Base-by-base conservation (phyloP, 2,329 filamentous ascomycete species). In the Beauveria rudraprayagi region DNA sequence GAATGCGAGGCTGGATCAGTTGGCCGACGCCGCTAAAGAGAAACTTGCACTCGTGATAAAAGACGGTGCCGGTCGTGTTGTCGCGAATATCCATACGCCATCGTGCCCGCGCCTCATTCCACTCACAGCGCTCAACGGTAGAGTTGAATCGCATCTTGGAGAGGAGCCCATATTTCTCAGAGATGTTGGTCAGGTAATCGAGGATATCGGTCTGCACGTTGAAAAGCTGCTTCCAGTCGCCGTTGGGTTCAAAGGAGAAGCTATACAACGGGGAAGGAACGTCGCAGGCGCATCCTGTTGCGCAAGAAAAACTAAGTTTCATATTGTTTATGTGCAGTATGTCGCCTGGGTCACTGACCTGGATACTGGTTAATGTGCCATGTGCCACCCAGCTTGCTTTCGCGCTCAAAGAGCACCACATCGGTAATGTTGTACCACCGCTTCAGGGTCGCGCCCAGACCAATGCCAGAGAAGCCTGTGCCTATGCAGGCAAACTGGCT, bases 331-430 rank as follows among this genome's bases (percentile, higher is more conserved):
- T 3, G 5, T 11, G 9, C 6, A 6, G 10, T n/a, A n/a, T 24
- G 11, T 28, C 5, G 17, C 19, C 8, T n/a, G 9, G 14, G 2
- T 5, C 6, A 5, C 56, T 69, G 72, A 69, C 81, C 81, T 10
- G 82, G 85, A 69, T 88, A 88, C 37, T 77, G 75, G 68, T 87
- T 88, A 50, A 79, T 79, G 70, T 78, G 79, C 86, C 86, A 89
- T 1, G 85, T 87, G 8, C 86, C 86, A 37, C 85, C 85, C 48
- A 87, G 75, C 3, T 79, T 78, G 4, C 75, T 72, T 63, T 83
- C 75, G 14, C 81, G 76, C 26, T 88, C 86, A 62, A 87, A 87
- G 67, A 88, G 78, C 30, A 76, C 75, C 65, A 88, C 79, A 63
- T 86, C 83, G 63, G 80, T 78, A 59, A 84, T 83, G 34, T 77